These are phyloP conservation scores for Metschnikowia gruessii DNA, from an alignment of 805 yeast genomes.

Conservation along the genomic window DNA sequence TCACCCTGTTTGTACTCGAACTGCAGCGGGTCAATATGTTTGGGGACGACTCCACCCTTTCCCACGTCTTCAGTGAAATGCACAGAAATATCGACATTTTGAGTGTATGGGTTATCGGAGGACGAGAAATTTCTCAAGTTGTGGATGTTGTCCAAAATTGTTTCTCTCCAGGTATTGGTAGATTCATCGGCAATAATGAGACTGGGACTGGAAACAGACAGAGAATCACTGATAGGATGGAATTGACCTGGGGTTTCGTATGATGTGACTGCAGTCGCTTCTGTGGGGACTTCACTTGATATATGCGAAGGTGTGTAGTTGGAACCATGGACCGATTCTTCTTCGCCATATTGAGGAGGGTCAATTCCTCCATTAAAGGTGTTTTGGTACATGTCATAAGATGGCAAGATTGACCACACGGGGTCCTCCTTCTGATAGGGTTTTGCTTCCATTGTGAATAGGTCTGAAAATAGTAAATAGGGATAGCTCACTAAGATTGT, in stretches of 20 bases:
- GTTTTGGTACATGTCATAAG: conserved; percentile 34
- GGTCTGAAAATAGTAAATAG: no score
- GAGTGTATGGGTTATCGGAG: conserved; percentile 26
- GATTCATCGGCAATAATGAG: conserved; percentile 36
- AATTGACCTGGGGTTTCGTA: background rate
- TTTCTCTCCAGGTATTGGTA: conserved; percentile 34
- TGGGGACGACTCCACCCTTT: conserved; percentile 26
- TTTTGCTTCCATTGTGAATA: conserved; percentile 6
- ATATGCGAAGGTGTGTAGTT: background rate
- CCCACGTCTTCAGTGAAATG: conserved; percentile 37
- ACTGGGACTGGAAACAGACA: conserved; percentile 5
- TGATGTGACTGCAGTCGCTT: conserved; percentile 3
- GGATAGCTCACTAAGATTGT: no score
- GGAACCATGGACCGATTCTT: conserved; percentile 10
- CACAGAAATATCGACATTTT: conserved; percentile 27
- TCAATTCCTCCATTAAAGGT: conserved; percentile 14
- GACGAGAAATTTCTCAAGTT: conserved; percentile 32
- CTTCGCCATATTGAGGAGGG: conserved; percentile 19
- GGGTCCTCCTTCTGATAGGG: conserved; percentile 23
- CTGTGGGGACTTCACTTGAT: conserved; percentile 4
- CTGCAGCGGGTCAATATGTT: conserved; percentile 27
- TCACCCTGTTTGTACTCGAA: conserved; percentile 68
- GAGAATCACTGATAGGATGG: background rate
- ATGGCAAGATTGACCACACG: conserved; percentile 39
- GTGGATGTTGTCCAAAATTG: conserved; percentile 38